Evolutionary conservation across 1,139 yeast species (phyloP).

Genomic region (Candida labiduridarum): DNA sequence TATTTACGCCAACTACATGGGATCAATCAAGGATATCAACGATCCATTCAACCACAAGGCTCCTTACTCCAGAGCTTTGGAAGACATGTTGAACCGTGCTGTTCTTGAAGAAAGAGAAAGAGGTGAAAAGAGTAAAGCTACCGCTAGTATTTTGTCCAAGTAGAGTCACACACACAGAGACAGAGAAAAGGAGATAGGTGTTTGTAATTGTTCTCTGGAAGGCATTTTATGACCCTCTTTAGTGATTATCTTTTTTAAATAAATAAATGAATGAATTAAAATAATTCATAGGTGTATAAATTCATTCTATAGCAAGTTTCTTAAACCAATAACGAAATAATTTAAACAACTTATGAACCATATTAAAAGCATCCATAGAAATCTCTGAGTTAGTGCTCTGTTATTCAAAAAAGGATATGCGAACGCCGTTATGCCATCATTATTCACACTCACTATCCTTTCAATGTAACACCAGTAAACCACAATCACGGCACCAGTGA

Average conservation of each 20-base stretch:
- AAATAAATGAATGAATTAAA: not conserved
- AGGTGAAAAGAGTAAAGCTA: slow-evolving; percentile 45
- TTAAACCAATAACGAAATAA: slow-evolving; percentile 9
- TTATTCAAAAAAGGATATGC: slow-evolving; percentile 25
- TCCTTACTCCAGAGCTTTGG: slow-evolving; percentile 56
- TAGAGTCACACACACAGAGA: too few relatives aligned
- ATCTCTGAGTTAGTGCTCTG: slow-evolving; percentile 7
- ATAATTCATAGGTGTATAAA: too few relatives aligned
- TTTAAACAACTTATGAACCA: slow-evolving; percentile 13
- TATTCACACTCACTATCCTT: slow-evolving; percentile 9
- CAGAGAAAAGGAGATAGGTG: not conserved
- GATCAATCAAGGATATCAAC: slow-evolving; percentile 51
- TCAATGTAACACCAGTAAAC: slow-evolving; percentile 15
- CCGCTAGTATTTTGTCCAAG: slow-evolving; percentile 21
- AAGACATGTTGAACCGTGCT: slow-evolving; percentile 55
- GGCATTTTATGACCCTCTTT: too few relatives aligned
- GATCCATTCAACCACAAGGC: slow-evolving; percentile 61
- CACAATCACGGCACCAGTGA: slow-evolving; percentile 11
- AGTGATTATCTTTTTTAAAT: not conserved
- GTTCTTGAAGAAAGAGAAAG: slow-evolving; percentile 52
- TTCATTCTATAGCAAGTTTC: slow-evolving; percentile 6
- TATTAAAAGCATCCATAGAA: slow-evolving; percentile 10
- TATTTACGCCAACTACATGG: slow-evolving; percentile 77
- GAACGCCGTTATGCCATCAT: slow-evolving; percentile 15
- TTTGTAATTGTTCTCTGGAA: too few relatives aligned